These are phyloP conservation scores for Geotrichum siamense DNA, from an alignment of 1,139 yeast genomes.

Conservation along the genomic window DNA sequence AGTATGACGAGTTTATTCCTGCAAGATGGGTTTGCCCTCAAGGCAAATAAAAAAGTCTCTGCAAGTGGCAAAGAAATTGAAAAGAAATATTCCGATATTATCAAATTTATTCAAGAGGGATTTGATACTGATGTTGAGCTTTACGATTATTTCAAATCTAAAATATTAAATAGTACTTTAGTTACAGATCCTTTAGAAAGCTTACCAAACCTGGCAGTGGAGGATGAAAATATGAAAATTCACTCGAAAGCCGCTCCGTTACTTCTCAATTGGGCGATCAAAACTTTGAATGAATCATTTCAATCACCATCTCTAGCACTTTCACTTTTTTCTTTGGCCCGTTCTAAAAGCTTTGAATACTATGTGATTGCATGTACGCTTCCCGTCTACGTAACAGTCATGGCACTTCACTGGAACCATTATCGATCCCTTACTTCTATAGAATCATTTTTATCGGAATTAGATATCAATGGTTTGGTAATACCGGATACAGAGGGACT, in stretches of 20 bases:
- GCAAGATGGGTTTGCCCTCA: constrained; percentile 3
- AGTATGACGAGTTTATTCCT: constrained; percentile 22
- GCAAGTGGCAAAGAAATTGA: constrained; percentile 14
- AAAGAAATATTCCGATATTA: constrained; percentile 22
- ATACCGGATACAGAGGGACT: constrained; percentile 35
- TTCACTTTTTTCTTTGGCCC: constrained; percentile 37
- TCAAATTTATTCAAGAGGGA: constrained; percentile 24
- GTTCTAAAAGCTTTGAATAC: constrained; percentile 33
- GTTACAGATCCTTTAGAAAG: constrained; percentile 6
- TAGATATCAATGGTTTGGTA: constrained; percentile 40
- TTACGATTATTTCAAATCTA: constrained; percentile 23
- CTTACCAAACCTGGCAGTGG: constrained; percentile 18
- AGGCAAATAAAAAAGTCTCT: constrained; percentile 1
- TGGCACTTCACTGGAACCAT: constrained; percentile 37
- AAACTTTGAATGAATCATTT: constrained; percentile 30
- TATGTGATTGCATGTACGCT: constrained; percentile 39
- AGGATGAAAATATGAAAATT: constrained; percentile 18
- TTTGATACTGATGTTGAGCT: constrained; percentile 29
- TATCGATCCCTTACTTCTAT: constrained; percentile 37
- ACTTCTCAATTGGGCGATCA: constrained; percentile 20
- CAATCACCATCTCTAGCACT: constrained; percentile 37
- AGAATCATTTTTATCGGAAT: constrained; percentile 36
- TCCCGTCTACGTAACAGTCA: constrained; percentile 38
- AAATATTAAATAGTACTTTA: constrained; percentile 18
- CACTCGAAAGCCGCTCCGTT: constrained; percentile 23